Percentiles rank a stretch among this genome's conserved stretches.
These are phyloP conservation scores for Lathyrus oleraceus DNA, from an alignment of 306 rosid species.

Conservation along the genomic window DNA sequence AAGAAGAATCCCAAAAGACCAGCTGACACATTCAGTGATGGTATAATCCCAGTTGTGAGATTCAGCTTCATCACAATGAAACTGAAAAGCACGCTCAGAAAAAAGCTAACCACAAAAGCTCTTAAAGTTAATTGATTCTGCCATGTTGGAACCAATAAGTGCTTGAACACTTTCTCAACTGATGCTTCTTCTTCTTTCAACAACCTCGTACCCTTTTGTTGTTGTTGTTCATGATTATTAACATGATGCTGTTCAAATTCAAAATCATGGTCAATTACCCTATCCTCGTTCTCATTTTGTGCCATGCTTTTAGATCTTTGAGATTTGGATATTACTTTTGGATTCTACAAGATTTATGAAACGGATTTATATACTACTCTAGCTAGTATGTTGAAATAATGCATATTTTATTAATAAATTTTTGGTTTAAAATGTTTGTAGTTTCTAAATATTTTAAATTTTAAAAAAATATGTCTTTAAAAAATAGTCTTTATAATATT, in stretches of 20 bases:
- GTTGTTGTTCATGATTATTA: conserved; percentile 21
- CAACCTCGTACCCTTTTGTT: not conserved
- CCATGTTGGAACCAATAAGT: conserved; percentile 54
- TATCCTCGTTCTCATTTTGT: conserved; percentile 30
- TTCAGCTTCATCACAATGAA: conserved; percentile 64
- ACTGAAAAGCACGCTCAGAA: conserved; percentile 43
- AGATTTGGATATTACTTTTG: conserved; percentile 10
- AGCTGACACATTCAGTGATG: conserved; percentile 63
- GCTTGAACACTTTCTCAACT: conserved; percentile 52
- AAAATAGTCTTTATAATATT: no score
- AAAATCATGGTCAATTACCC: conserved; percentile 12
- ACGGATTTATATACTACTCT: not conserved
- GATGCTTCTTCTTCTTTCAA: conserved; percentile 36
- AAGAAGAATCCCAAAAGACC: conserved; percentile 58
- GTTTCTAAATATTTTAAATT: no score
- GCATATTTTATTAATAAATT: no score
- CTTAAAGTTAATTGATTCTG: conserved; percentile 48
- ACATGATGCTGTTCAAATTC: not conserved
- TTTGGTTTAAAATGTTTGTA: no score
- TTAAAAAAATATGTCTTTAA: no score
- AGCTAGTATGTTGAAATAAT: not conserved
- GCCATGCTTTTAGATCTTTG: conserved; percentile 40
- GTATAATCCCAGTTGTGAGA: conserved; percentile 61
- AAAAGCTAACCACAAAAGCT: conserved; percentile 55
- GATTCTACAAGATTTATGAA: conserved; percentile 21